Evolutionary conservation across 495 filamentous ascomycete genomes (phyloP), one percentile per base, ranked within the genome.

Genomic region (Penicillium dipodomyicola): DNA sequence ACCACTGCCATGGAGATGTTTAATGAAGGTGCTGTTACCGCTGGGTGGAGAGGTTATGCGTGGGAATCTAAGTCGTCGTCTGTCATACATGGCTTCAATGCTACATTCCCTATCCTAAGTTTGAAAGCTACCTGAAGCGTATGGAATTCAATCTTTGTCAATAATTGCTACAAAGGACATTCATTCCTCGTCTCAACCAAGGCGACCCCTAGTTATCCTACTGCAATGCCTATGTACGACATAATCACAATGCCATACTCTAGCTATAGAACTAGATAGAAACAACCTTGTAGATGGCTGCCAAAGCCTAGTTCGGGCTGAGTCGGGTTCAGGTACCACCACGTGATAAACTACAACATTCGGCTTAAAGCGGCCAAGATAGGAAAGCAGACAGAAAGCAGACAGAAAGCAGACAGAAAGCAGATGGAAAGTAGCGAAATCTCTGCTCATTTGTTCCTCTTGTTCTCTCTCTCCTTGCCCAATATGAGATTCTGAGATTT

Each of bases 401-500:
- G 35, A 19, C 25, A 5, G 12, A 41, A 52, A 40, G 35, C 29
- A 23, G 43, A n/a, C n/a, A 9, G 46, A 22, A 20, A 15, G 19
- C 33, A 51, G 35, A 19, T 37, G 11, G 12, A 41, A 52, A 40
- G 35, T 40, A 23, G 43, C 39, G 39, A 52, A 42, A 20, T 42
- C 22, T 35, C 27, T 37, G 47, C 50, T 42, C 50, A 42, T 52
- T 52, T 40, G 23, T 52, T 30, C 23, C 23, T 11, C 22, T 37
- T 25, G 20, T 37, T 37, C 50, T 30, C 50, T 41, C 49, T 41
- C 37, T 49, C 29, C 50, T 47, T 54, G 43, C 32, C 43, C 45
- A 48, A 33, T 32, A 17, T 37, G 42, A 52, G 33, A 61, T 35
- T 25, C 32, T 43, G 37, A 14, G 43, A 48, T 48, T 54, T 54